Percentiles rank a stretch among this genome's conserved stretches.
phyloP scores from a whole-genome alignment of 1,139 yeast genomes.

The Groenewaldozyma auringiensis region DNA sequence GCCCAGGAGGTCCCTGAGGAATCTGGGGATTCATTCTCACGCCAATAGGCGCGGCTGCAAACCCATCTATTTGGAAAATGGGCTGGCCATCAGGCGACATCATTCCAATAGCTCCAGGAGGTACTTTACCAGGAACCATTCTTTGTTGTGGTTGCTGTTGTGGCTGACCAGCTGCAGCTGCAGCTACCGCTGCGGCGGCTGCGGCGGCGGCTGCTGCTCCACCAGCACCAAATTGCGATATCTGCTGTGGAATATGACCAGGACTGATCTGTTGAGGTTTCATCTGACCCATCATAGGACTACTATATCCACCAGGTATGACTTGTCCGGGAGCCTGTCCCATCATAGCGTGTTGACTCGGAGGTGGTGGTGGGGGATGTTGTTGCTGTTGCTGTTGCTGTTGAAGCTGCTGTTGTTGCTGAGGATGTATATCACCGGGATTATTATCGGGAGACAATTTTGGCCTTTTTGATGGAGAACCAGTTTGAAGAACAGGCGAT shows the following conservation, averaged over 20 bases:
- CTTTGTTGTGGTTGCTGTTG: constrained; percentile 18
- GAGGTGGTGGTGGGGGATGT: constrained; percentile 5
- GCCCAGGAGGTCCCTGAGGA: constrained; percentile 11
- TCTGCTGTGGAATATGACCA: constrained; percentile 11
- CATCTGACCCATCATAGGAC: constrained; percentile 1
- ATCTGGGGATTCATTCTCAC: constrained; percentile 13
- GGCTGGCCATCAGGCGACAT: constrained; percentile 15
- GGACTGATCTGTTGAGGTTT: constrained; percentile 4
- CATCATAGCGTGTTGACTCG: constrained; percentile 2
- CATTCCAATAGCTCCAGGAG: constrained; percentile 11
- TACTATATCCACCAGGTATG: background rate
- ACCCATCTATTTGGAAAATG: constrained; percentile 10
- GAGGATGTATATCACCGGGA: constrained; percentile 17
- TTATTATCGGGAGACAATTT: constrained; percentile 33
- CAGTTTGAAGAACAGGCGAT: constrained; percentile 24
- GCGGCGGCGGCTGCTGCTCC: constrained; percentile 9
- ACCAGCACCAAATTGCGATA: constrained; percentile 11
- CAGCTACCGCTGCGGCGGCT: too few species aligned
- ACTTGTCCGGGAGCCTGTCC: constrained; percentile 3
- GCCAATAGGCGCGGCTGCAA: constrained; percentile 14
- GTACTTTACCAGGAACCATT: constrained; percentile 9
- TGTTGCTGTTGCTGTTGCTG: constrained; percentile 6
- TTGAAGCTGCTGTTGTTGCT: constrained; percentile 6
- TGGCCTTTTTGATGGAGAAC: constrained; percentile 32
- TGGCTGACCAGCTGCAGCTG: constrained; percentile 22